Evolutionary conservation across 2,329 filamentous ascomycete genomes (phyloP), one percentile per base, ranked within the genome.

Genomic region (Diaporthe destruens): DNA sequence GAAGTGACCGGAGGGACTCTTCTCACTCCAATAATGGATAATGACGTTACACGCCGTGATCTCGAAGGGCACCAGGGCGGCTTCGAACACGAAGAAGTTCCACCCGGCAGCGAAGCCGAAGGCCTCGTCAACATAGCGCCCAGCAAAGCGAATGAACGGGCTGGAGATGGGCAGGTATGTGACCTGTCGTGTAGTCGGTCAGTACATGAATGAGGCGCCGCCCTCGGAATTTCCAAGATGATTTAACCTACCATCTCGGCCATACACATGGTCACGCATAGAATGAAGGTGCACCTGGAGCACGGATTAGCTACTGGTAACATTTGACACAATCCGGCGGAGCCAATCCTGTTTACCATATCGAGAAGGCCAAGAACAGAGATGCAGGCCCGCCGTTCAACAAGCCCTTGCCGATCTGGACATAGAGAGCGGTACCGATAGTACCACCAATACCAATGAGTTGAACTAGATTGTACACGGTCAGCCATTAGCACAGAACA

Each of bases 101-200:
- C 91, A 94, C 6, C 92, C 92, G 1, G 90, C 88, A 8, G 91
- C 91, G 71, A 93, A 91, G 0, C 92, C 92, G 73, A 94, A 92
- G 2, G 92, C 91, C 75, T 94, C 91, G 76, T 94, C 92, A 39
- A 94, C 92, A 76, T 90, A 94, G 59, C 91, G 88, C 18, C 92
- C 92, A 5, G 93, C 93, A 77, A 95, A 94, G 34, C 91, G 90
- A 78, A 95, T 93, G 80, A 95, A 95, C 0, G 92, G 92, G 53
- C 92, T 94, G 0, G 92, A 93, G 69, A 95, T 93, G 9, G 93
- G 93, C 2, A 94, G 84, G 75, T 92, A 94, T 0, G 91, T 93
- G 9, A 93, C 68, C 71, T 72, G 44, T 18, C 29, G 11, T 20
- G 18, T 4, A 16, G 20, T 71, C 23, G 39, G 59, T 67, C 25